Evolutionary conservation across 352 stramenopile species (phyloP).

Genomic region (Globisporangium iwayamae): DNA sequence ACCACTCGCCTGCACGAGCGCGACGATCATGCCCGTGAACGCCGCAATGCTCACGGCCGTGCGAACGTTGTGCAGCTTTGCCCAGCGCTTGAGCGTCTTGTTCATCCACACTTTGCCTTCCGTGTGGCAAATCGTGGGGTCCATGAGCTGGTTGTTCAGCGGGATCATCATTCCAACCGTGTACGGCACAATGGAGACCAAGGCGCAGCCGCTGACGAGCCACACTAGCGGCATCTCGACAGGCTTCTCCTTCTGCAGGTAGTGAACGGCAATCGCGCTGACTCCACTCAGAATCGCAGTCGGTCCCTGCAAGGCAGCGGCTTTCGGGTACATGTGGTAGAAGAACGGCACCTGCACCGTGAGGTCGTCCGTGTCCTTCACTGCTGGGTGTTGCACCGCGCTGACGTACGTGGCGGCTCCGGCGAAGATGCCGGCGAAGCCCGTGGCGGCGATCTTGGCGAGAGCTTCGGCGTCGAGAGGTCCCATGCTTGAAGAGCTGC

Average conservation of each 20-base stretch:
- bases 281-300: constrained; percentile 21
- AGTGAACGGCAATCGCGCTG: constrained; percentile 17
- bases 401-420: constrained; percentile 31
- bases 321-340: constrained; percentile 22
- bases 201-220: constrained; percentile 38
- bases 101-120: constrained; percentile 46
- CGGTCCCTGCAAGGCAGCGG: constrained; percentile 19
- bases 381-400: constrained; percentile 31
- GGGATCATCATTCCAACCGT: constrained; percentile 64
- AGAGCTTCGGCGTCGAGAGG: constrained; percentile 10
- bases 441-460: constrained; percentile 17
- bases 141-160: constrained; percentile 57
- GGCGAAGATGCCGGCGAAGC: constrained; percentile 23
- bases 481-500: background rate
- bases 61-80: constrained; percentile 49
- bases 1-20: constrained; percentile 26
- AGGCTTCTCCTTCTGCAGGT: constrained; percentile 10
- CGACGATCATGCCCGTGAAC: constrained; percentile 59
- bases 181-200: constrained; percentile 60
- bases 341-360: constrained; percentile 26
- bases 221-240: constrained; percentile 8
- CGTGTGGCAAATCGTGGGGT: constrained; percentile 37
- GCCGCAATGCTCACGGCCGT: constrained; percentile 46
- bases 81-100: constrained; percentile 52
- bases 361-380: constrained; percentile 12